Conservation (phyloP, 1,284 basidiomycete species). For the Mycena citricolor region DNA sequence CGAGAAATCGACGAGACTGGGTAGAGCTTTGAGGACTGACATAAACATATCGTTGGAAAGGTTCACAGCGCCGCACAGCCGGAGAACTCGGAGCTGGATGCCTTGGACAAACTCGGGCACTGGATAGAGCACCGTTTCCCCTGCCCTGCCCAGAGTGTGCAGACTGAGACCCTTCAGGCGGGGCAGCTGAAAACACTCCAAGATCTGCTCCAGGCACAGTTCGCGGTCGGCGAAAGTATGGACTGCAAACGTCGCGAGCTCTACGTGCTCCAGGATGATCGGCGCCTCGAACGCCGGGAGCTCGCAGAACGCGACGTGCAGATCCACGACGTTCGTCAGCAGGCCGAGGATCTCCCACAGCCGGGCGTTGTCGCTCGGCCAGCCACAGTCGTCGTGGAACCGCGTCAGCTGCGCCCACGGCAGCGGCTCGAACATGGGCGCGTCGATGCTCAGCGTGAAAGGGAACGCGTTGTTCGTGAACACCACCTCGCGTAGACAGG, state of each 20-base stretch:
- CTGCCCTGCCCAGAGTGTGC: background rate
- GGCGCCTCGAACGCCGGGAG: background rate
- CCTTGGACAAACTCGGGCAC: background rate
- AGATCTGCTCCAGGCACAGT: background rate
- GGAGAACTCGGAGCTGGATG: conserved; percentile 3
- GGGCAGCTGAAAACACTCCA: conserved; percentile 3
- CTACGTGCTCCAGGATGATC: no score
- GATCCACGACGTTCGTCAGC: conserved; percentile 1
- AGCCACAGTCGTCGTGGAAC: conserved; percentile 7
- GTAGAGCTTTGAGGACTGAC: conserved; percentile 4
- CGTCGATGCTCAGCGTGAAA: background rate
- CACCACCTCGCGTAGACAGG: conserved; percentile 2
- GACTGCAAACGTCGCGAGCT: conserved; percentile 2
- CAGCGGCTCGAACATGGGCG: background rate
- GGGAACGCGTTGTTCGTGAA: background rate
- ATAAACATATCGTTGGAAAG: conserved; percentile 7
- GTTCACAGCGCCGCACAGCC: conserved; percentile 5
- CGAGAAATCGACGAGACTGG: conserved; percentile 2
- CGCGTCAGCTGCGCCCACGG: conserved; percentile 6
- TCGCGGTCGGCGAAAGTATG: background rate
- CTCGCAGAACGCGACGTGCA: background rate
- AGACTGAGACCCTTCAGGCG: conserved; percentile 6
- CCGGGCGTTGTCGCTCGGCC: background rate
- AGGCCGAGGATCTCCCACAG: conserved; percentile 1
- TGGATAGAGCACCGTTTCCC: background rate